Conservation (phyloP, 192 early-diverging fungal species). For the Gonapodya sp. region DNA sequence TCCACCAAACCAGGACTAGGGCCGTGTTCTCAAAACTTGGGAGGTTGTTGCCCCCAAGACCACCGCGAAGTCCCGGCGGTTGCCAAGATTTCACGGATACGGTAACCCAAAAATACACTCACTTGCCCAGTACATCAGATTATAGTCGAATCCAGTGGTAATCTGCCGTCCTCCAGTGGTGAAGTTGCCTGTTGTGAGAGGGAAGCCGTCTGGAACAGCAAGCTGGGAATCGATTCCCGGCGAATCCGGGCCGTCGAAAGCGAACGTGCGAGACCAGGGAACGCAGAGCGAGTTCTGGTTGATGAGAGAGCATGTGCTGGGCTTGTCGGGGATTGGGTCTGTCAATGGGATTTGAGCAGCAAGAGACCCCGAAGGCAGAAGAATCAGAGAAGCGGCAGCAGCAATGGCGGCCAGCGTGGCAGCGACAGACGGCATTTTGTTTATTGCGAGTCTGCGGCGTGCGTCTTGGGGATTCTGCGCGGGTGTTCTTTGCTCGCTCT, state of each 20-base stretch:
- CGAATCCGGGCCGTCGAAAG: background rate
- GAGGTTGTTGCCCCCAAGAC: too few species aligned
- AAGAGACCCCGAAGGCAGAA: background rate
- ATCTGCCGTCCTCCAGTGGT: background rate
- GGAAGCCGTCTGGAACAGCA: background rate
- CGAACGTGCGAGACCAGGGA: background rate
- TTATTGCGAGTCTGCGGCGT: too few species aligned
- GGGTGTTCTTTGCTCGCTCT: too few species aligned
- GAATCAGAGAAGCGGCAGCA: background rate
- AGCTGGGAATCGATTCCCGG: background rate
- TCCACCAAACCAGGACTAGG: too few species aligned
- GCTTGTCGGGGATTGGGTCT: background rate
- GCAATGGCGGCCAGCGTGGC: background rate
- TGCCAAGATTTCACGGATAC: background rate
- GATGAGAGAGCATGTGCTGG: background rate
- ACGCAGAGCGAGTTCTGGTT: background rate
- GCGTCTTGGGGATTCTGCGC: too few species aligned
- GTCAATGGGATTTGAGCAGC: background rate
- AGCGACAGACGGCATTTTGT: background rate
- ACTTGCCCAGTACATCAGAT: conserved; percentile 1
- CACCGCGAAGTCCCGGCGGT: too few species aligned
- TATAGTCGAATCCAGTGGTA: background rate
- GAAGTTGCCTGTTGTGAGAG: background rate
- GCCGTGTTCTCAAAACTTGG: too few species aligned
- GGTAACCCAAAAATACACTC: background rate